phyloP scores from a whole-genome alignment of 2,329 filamentous ascomycete species.

The Fusarium sp. region DNA sequence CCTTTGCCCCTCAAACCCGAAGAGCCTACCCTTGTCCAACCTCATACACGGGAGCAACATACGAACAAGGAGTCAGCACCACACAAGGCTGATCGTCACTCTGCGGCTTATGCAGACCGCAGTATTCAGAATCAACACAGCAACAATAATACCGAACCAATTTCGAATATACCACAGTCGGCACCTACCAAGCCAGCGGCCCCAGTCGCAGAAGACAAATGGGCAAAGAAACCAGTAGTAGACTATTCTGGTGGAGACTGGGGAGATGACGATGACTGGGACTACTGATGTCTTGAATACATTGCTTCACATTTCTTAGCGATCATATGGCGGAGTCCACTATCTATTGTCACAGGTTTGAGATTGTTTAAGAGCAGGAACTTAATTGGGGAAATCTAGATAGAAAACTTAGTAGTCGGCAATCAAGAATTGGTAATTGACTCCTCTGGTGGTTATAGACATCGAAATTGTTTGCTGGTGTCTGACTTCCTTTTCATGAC shows the following conservation, averaged over 20 bases:
- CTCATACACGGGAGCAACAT: background rate
- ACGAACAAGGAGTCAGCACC: background rate
- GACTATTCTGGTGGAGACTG: slow-evolving; percentile 42
- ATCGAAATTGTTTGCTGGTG: background rate
- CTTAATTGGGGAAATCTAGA: background rate
- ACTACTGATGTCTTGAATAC: slow-evolving; percentile 26
- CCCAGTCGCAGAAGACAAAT: slow-evolving; percentile 30
- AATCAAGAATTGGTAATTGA: background rate
- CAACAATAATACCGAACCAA: background rate
- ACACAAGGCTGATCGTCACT: background rate
- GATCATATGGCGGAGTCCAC: slow-evolving; percentile 10
- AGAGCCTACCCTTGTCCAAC: slow-evolving; percentile 8
- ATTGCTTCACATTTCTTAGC: slow-evolving; percentile 7
- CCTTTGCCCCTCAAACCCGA: slow-evolving; percentile 19
- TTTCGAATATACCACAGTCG: background rate
- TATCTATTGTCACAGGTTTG: slow-evolving; percentile 1
- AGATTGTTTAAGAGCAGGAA: slow-evolving; percentile 12
- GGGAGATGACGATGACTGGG: slow-evolving; percentile 42
- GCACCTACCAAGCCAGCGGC: background rate
- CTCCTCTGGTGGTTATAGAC: background rate
- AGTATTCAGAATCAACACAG: slow-evolving; percentile 2
- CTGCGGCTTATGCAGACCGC: background rate
- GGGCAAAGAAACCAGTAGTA: slow-evolving; percentile 37
- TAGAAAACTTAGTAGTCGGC: background rate
- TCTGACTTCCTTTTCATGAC: background rate